A percentile compares a stretch with the other conserved stretches of the same genome.
phyloP scores from a whole-genome alignment of 306 rosid species.

The Medicago arabica region DNA sequence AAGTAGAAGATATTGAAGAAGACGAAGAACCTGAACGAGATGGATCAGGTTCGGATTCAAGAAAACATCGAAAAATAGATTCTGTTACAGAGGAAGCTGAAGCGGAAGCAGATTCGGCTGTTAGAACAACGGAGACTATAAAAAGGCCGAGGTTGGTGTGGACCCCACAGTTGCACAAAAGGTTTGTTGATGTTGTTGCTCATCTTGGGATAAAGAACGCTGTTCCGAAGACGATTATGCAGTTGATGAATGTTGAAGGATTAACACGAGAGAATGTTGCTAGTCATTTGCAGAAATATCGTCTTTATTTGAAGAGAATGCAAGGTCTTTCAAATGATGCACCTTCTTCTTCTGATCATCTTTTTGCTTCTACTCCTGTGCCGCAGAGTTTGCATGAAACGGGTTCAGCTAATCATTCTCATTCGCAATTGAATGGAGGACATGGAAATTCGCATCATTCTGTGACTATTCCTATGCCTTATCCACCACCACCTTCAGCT shows the following conservation, averaged over 20 bases:
- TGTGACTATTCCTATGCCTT: constrained; percentile 10
- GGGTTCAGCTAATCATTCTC: constrained; percentile 24
- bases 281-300: constrained; percentile 90
- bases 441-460: constrained; percentile 41
- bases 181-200: constrained; percentile 91
- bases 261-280: constrained; percentile 96
- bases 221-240: constrained; percentile 94
- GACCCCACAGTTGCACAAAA: constrained; percentile 92
- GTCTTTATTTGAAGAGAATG: constrained; percentile 86
- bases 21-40: constrained; percentile 57
- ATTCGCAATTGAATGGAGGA: constrained; percentile 46
- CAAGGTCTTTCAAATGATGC: constrained; percentile 72
- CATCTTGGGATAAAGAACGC: constrained; percentile 91
- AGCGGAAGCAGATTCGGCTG: constrained; percentile 56
- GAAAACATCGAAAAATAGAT: constrained; percentile 67
- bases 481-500: constrained; percentile 46
- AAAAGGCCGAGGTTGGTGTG: constrained; percentile 88
- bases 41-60: constrained; percentile 61
- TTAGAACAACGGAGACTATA: constrained; percentile 40
- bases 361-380: constrained; percentile 80
- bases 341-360: constrained; percentile 73
- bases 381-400: constrained; percentile 73
- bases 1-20: constrained; percentile 28
- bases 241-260: constrained; percentile 94
- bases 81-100: constrained; percentile 48